Evolutionary conservation across 2,329 filamentous ascomycete genomes (phyloP).

Genomic region (Botrytis aclada): DNA sequence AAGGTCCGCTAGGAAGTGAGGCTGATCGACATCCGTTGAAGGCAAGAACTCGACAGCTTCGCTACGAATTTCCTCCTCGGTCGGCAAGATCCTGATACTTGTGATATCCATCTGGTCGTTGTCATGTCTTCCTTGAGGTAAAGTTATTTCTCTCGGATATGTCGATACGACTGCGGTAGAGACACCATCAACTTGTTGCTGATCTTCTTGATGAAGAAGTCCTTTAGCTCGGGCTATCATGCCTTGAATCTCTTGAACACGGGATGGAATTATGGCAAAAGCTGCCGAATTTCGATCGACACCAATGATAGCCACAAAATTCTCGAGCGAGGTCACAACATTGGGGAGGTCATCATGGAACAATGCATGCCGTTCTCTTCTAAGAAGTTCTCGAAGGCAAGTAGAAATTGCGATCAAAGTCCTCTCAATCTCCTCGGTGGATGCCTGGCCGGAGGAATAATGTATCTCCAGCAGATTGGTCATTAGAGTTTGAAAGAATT

Average conservation of each 20-base stretch:
- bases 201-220: neutral
- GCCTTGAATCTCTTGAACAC: neutral
- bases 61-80: constrained; percentile 35
- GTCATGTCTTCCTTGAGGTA: neutral
- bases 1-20: neutral
- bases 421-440: neutral
- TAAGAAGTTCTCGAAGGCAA: constrained; percentile 11
- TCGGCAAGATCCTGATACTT: constrained; percentile 38
- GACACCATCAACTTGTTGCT: neutral
- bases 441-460: neutral
- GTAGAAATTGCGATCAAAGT: constrained; percentile 1
- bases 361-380: constrained; percentile 3
- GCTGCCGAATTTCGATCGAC: neutral
- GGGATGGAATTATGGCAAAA: neutral
- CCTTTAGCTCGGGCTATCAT: constrained; percentile 9
- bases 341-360: constrained; percentile 10
- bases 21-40: constrained; percentile 21
- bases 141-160: constrained; percentile 8
- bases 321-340: neutral
- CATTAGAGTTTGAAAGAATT: neutral
- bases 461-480: neutral
- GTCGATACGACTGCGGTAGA: constrained; percentile 10
- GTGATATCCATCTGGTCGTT: constrained; percentile 34
- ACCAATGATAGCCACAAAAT: neutral
- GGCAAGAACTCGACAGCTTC: constrained; percentile 28